phyloP scores from a whole-genome alignment of 2,329 filamentous ascomycete species.

The Colletotrichum horii region DNA sequence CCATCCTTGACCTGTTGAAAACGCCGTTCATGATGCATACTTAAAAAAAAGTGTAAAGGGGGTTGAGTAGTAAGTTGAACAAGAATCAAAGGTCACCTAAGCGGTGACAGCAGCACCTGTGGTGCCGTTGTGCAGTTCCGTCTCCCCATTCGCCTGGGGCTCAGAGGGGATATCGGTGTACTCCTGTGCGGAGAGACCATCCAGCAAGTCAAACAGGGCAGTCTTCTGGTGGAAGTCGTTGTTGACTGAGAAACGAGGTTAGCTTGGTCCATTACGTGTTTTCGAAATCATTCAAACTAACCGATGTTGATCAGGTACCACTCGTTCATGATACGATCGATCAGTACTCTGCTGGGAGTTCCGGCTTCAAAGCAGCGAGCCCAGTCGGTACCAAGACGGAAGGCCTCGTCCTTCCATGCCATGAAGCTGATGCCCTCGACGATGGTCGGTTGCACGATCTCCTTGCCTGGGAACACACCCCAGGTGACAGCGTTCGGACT shows the following conservation, averaged over 20 bases:
- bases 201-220: conserved; percentile 85
- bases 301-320: conserved; percentile 97
- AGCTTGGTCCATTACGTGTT: not conserved
- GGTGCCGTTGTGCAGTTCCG: conserved; percentile 20
- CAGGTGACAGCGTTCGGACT: conserved; percentile 98
- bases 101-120: conserved; percentile 15
- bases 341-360: conserved; percentile 78
- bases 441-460: conserved; percentile 99
- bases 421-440: conserved; percentile 97
- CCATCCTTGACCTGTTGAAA: conserved; percentile 23
- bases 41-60: conserved; percentile 25
- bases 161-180: conserved; percentile 54
- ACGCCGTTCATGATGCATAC: conserved; percentile 24
- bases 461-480: conserved; percentile 98
- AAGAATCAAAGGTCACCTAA: conserved; percentile 23
- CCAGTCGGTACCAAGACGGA: conserved; percentile 91
- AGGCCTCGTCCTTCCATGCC: conserved; percentile 98
- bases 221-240: conserved; percentile 92
- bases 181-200: conserved; percentile 71
- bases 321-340: conserved; percentile 82
- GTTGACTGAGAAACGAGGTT: conserved; percentile 68
- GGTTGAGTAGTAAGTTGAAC: conserved; percentile 20
- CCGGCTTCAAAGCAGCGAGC: conserved; percentile 83
- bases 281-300: conserved; percentile 47
- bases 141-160: conserved; percentile 28